phyloP scores from a whole-genome alignment of 208 protist genomes.

The Herpetomonas samuelpessoai region DNA sequence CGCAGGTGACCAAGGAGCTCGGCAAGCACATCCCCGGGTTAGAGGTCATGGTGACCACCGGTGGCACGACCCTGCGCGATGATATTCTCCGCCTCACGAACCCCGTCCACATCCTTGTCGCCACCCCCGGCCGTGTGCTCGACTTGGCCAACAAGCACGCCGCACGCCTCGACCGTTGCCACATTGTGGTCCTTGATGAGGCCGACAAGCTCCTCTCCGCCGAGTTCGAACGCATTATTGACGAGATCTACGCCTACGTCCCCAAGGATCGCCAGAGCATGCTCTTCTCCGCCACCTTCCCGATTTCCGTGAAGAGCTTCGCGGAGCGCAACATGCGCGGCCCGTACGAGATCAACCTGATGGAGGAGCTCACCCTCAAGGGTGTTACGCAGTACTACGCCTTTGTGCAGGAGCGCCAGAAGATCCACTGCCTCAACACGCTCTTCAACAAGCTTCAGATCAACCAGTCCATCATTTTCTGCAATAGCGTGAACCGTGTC shows the following conservation, averaged over 20 bases:
- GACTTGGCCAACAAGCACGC: constrained; percentile 97
- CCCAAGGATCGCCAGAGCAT: constrained; percentile 94
- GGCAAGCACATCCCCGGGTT: constrained; percentile 96
- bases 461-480: constrained; percentile 99
- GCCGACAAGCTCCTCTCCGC: constrained; percentile 98
- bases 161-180: constrained; percentile 93
- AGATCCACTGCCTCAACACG: constrained; percentile 99
- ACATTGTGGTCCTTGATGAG: constrained; percentile 97
- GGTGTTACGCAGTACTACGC: constrained; percentile 99
- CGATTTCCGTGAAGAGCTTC: constrained; percentile 94
- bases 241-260: constrained; percentile 93
- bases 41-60: constrained; percentile 97
- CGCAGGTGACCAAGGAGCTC: constrained; percentile 98
- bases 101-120: constrained; percentile 99
- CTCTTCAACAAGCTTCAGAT: constrained; percentile 99
- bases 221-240: constrained; percentile 96
- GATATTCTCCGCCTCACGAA: constrained; percentile 97
- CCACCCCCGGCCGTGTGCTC: constrained; percentile 97
- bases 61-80: constrained; percentile 97
- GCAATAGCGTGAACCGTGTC: constrained; percentile 98
- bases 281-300: constrained; percentile 99
- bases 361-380: constrained; percentile 98
- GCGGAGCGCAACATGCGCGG: constrained; percentile 93
- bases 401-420: constrained; percentile 99
- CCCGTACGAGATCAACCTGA: constrained; percentile 99